Evolutionary conservation across 73 alveolate species (phyloP), one percentile per base, ranked within the genome.

Genomic region (Effrenium voratum): DNA sequence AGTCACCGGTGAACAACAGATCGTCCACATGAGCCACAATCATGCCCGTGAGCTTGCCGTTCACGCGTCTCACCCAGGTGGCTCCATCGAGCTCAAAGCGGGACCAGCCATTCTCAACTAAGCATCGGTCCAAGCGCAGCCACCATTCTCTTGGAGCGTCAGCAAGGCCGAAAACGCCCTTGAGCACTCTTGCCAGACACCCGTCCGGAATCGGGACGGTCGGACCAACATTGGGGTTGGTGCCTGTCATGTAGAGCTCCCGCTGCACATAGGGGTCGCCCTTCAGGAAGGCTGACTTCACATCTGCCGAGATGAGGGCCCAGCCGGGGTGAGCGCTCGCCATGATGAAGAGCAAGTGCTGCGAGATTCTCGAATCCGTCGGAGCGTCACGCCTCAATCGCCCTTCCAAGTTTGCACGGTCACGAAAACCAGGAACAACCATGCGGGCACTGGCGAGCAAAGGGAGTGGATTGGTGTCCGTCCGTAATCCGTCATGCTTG

Each of bases 21-120:
- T 85, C 94, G 30, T 85, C 94, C 6, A 85, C 94, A n/a, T 85
- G 94, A 0, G 94, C 82, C 47, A 59, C 82, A 12, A 57, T 36
- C 45, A 84, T 5, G 1, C 73, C 93, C 15, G 10, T 52, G 0
- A 84, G 59, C 22, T 36, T 24, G 59, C 93, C 73, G 32, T 15
- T 16, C 87, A 76, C 32, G 45, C 0, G 34, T n/a, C n/a, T n/a
- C n/a, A n/a, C n/a, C n/a, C n/a, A n/a, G n/a, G n/a, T n/a, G n/a
- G n/a, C n/a, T n/a, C n/a, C n/a, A n/a, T n/a, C n/a, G n/a, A n/a
- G n/a, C n/a, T n/a, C n/a, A n/a, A n/a, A n/a, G n/a, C n/a, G n/a
- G n/a, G 76, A 44, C 82, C 94, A 85, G 2, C 52, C 57, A 16
- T 41, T 57, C 34, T 57, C 94, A 2, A 26, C 83, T 34, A 57